Base-by-base conservation (phyloP, 345 rosid genomes). In the Pelargonium nanum region DNA sequence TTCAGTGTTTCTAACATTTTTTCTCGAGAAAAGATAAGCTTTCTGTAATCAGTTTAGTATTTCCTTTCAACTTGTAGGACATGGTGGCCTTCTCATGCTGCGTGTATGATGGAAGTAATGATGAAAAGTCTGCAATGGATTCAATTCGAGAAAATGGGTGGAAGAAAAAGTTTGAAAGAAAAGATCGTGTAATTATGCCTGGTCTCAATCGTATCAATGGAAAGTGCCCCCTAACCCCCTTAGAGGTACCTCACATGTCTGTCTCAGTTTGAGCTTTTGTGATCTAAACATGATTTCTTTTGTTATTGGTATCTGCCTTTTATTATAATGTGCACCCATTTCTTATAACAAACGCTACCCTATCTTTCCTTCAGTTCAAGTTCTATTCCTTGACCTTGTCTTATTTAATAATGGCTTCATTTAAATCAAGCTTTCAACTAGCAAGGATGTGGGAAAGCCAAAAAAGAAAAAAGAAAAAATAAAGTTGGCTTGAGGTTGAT, bases 1-100 rank as follows among this genome's bases (percentile, higher is more conserved):
- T 48, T 34, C 15, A 20, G 3, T 22, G 44, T 32, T 61, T 34
- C 22, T 22, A 22, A 53, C 7, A 58, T 50, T 40, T 45, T 32
- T n/a, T 20, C 60, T 13, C 13, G 24, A 34, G 21, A 20, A 67
- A 32, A 26, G 20, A 51, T 22, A 21, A 17, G 8, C 25, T 48
- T 21, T 25, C 60, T 22, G 15, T 60, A 53, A 55, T 58, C 58
- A 50, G 53, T 60, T 53, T 56, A 24, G 23, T 51, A 22, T 63
- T 59, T 19, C 28, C 63, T 52, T 66, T 63, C 10, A 2, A 70
- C 56, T 56, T 61, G 61, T 72, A 89, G 98, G 98, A 92, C 72
- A 92, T 92, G 98, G 89, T 92, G 70, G 96, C 98, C 23, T 92
- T 92, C 84, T 92, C 98, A 12, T 85, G 96, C 72, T 92, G 98